Evolutionary conservation across 1,284 basidiomycete species (phyloP), one percentile per base, ranked within the genome.

Genomic region (Austropuccinia psidii): DNA sequence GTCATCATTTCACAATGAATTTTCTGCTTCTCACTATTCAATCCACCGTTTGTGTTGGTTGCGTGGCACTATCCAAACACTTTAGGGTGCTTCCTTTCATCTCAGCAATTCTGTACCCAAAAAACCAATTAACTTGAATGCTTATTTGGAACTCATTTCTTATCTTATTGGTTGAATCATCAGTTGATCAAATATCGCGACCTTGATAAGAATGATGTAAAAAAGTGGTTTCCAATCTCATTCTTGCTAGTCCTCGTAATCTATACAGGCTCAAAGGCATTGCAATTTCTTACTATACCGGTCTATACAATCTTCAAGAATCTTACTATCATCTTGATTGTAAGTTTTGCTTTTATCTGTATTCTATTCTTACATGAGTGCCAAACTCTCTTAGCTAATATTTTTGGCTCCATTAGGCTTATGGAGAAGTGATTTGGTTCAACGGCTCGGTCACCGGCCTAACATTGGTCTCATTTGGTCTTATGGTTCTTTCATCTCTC

Each of bases 381-480:
- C 41, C 41, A 11, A 11, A n/a, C 41, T 45, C n/a, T 11, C 41
- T 45, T n/a, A 45, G 11, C 41, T 29, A 33, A 57, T 33, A 15
- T 33, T 27, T 9, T 33, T 6, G 6, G 5, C 8, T 33, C 6
- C 29, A 29, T 57, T 73, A 82, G 91, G 93, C 96, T 4, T 98
- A 98, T 80, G 96, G 96, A 47, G 96, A 98, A 83, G 90, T 96
- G 8, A 82, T 98, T 75, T 98, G 94, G 94, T 98, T 98, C 80
- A 91, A 88, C 74, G 94, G 94, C 41, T 85, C 85, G 75, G 89
- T 98, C 47, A 95, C 93, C 0, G 86, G 87, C 6, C 85, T 98
- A 57, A 94, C 93, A 0, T 87, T 98, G 76, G 84, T 89, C 43
- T 89, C 94, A 0, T 98, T 99, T 80, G 82, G 90, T 27, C 86